Evolutionary conservation across 148 eudicot species (phyloP).

Genomic region (Polygonum maritimum): DNA sequence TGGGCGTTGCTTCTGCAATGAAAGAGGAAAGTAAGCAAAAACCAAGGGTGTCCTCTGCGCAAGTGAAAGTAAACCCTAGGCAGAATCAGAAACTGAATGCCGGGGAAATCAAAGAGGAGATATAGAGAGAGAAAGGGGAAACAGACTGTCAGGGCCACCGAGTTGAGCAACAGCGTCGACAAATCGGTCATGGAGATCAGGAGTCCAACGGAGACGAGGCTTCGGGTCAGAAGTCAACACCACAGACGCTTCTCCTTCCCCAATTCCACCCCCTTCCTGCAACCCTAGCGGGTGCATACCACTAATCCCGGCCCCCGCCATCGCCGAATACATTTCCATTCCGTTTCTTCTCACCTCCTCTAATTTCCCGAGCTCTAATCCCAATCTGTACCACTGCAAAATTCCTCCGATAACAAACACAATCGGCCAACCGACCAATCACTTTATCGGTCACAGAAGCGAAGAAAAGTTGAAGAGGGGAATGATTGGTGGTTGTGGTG

Average conservation of each 20-base stretch:
- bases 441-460: background rate
- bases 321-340: background rate
- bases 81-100: too few species aligned
- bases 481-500: background rate
- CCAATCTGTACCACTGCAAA: background rate
- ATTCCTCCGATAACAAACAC: background rate
- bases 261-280: constrained; percentile 8
- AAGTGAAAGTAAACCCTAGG: constrained; percentile 4
- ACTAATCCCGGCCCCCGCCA: background rate
- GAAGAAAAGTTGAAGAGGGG: background rate
- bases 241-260: constrained; percentile 27
- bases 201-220: constrained; percentile 56
- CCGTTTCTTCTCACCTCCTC: background rate
- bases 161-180: constrained; percentile 55
- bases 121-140: constrained; percentile 1
- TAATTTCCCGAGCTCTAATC: constrained; percentile 1
- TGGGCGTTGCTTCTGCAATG: background rate
- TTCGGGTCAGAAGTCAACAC: constrained; percentile 44
- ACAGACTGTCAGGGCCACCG: constrained; percentile 55
- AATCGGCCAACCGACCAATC: background rate
- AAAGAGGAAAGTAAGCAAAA: background rate
- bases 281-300: constrained; percentile 3
- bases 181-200: constrained; percentile 45
- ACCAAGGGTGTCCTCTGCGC: background rate
- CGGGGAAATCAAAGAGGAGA: constrained; percentile 4